Evolutionary conservation across 805 yeast genomes (phyloP).

Genomic region (Monosporozyma aerobia): DNA sequence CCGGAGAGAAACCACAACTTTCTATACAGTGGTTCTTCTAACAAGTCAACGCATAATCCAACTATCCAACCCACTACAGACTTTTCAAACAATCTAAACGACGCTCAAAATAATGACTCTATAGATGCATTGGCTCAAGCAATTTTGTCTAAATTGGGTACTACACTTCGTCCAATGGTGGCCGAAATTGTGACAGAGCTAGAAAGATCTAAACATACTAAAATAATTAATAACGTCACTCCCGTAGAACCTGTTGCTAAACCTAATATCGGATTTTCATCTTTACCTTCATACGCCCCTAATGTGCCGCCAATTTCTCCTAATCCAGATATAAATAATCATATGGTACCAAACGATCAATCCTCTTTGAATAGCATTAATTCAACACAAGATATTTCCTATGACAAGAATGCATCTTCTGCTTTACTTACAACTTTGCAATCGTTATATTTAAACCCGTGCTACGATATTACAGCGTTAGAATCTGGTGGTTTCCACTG

Average conservation of each 20-base stretch:
- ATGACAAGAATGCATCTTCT: slow-evolving; percentile 8
- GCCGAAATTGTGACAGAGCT: background rate
- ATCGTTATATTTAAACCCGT: slow-evolving; percentile 8
- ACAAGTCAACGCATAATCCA: background rate
- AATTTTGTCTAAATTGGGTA: background rate
- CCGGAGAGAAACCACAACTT: background rate
- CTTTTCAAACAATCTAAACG: background rate
- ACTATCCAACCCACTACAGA: background rate
- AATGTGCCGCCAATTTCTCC: background rate
- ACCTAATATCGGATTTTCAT: background rate
- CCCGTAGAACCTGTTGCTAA: background rate
- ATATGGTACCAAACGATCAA: background rate
- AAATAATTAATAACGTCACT: background rate
- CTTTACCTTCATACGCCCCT: too few species aligned
- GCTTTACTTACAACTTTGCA: slow-evolving; percentile 10
- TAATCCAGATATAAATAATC: background rate
- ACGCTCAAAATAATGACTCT: background rate
- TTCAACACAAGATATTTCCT: background rate
- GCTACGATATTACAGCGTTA: slow-evolving; percentile 2
- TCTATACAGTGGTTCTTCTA: background rate
- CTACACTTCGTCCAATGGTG: background rate
- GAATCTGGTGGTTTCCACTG: slow-evolving; percentile 5
- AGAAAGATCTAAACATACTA: background rate
- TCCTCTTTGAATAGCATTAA: background rate
- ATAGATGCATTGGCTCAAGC: background rate